phyloP scores from a whole-genome alignment of 1,284 basidiomycete species.

The Marasmius fiardii region DNA sequence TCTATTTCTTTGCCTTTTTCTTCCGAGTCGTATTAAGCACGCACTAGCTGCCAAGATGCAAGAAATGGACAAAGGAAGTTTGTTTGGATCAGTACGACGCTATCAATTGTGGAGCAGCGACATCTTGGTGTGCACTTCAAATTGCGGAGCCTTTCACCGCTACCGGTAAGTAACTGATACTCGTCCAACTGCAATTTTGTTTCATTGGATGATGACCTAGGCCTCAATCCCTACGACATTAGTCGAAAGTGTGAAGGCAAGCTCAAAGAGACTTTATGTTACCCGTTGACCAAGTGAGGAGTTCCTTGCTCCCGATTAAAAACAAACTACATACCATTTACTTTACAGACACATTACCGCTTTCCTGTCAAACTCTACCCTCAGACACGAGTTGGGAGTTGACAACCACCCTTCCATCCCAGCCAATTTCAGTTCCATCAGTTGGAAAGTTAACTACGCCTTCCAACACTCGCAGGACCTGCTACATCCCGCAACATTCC shows the following conservation, averaged over 20 bases:
- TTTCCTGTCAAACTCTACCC: slow-evolving; percentile 54
- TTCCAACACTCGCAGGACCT: slow-evolving; percentile 40
- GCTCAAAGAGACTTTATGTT: slow-evolving; percentile 38
- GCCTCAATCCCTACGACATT: slow-evolving; percentile 60
- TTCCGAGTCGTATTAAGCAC: no score
- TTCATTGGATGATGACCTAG: no score
- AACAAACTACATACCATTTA: neutral
- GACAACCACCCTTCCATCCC: slow-evolving; percentile 33
- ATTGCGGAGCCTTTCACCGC: slow-evolving; percentile 28
- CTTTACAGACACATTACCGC: slow-evolving; percentile 38
- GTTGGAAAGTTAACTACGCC: slow-evolving; percentile 32
- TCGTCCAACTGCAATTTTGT: no score
- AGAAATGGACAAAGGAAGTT: slow-evolving; percentile 41
- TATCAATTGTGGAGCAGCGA: slow-evolving; percentile 49
- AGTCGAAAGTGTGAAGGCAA: slow-evolving; percentile 52
- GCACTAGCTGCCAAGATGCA: slow-evolving; percentile 42
- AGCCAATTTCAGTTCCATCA: slow-evolving; percentile 50
- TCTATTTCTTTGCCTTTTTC: no score
- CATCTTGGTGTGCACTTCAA: slow-evolving; percentile 41
- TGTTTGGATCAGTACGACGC: slow-evolving; percentile 49
- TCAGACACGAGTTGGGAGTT: slow-evolving; percentile 59
- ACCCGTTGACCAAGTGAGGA: slow-evolving; percentile 43
- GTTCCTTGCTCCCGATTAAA: neutral
- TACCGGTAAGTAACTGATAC: slow-evolving; percentile 27
- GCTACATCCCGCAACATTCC: slow-evolving; percentile 42